Percentiles rank a stretch among this genome's conserved stretches.
Evolutionary conservation across 2,329 filamentous ascomycete species (phyloP).

Genomic region (Trichoderma lentiforme): DNA sequence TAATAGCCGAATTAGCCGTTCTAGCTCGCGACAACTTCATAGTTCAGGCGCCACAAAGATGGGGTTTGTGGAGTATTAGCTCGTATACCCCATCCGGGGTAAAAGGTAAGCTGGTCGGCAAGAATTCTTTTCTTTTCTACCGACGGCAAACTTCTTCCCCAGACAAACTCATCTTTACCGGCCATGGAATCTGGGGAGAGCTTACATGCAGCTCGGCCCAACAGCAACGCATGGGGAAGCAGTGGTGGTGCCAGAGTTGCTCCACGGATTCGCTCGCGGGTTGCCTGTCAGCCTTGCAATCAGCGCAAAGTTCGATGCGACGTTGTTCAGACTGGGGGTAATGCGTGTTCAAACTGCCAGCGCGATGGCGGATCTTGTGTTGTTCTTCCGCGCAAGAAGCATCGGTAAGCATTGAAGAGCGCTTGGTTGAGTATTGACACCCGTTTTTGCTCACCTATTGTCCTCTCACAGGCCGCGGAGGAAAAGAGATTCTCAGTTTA

Average conservation of each 20-base stretch:
- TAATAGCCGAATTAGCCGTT: constrained; percentile 8
- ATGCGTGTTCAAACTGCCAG: constrained; percentile 4
- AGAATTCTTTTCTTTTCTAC: neutral
- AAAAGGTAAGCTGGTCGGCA: neutral
- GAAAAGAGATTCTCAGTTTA: neutral
- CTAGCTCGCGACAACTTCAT: neutral
- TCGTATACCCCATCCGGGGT: neutral
- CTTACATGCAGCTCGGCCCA: neutral
- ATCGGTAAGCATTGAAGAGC: neutral
- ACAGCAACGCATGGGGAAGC: neutral
- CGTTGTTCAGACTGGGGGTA: neutral
- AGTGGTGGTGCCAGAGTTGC: neutral
- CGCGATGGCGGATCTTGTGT: neutral
- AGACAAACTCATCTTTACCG: constrained; percentile 1
- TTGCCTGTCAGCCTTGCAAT: neutral
- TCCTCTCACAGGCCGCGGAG: neutral
- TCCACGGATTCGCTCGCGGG: neutral
- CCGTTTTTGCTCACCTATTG: neutral
- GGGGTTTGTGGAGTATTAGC: constrained; percentile 1
- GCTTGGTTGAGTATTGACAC: neutral
- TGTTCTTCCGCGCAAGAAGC: neutral
- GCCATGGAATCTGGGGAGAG: constrained; percentile 6
- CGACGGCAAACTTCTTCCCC: constrained; percentile 8
- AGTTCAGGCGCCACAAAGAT: neutral
- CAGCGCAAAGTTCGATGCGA: constrained; percentile 10